Conservation (phyloP, 2,329 filamentous ascomycete species). For the Mycosphaerella arachidis region DNA sequence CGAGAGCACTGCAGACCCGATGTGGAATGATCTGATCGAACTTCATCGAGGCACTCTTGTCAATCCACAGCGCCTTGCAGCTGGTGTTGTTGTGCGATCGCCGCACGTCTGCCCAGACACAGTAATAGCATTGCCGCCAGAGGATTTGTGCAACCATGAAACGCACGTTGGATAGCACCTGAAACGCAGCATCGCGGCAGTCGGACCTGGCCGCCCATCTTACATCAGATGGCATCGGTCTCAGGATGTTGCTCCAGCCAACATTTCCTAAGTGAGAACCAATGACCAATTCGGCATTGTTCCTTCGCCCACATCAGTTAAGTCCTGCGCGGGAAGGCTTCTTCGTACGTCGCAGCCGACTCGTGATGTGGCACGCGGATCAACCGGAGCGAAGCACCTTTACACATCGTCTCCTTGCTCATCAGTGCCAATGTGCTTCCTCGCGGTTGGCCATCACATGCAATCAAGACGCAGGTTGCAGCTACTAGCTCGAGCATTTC, state of each 20-base stretch:
- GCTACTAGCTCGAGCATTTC: background rate
- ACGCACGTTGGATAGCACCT: slow-evolving; percentile 9
- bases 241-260: background rate
- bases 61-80: background rate
- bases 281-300: background rate
- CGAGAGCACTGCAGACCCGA: background rate
- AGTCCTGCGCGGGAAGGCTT: background rate
- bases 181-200: slow-evolving; percentile 4
- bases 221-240: background rate
- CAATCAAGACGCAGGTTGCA: background rate
- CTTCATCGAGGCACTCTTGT: background rate
- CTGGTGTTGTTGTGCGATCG: slow-evolving; percentile 3
- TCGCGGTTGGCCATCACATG: background rate
- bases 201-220: background rate
- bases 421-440: background rate
- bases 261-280: background rate
- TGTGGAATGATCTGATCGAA: slow-evolving; percentile 2
- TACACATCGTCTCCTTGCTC: background rate
- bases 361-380: background rate
- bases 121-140: slow-evolving; percentile 4
- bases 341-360: background rate
- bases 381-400: background rate
- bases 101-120: slow-evolving; percentile 6
- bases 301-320: background rate
- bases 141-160: slow-evolving; percentile 6